Evolutionary conservation across 306 rosid genomes (phyloP), one percentile per base, ranked within the genome.

Genomic region (Luffa aegyptiaca): DNA sequence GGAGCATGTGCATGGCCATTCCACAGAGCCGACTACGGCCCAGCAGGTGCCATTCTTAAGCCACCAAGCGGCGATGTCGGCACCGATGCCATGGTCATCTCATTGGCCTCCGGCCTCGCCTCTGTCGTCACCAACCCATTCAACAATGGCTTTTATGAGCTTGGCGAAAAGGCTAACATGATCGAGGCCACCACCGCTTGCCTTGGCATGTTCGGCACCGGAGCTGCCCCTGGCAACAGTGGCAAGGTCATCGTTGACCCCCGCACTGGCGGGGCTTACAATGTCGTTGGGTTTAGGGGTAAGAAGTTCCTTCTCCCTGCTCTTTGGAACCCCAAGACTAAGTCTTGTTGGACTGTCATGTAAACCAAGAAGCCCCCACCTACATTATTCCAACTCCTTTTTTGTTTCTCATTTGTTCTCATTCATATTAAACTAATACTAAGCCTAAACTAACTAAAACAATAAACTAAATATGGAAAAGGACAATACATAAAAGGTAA

Each of bases 1-100:
- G 88, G 85, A 0, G 87, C 71, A 1, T 92, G 97, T 13, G 87
- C 81, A 0, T 86, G 87, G 90, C 93, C 92, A 0, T 92, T 92
- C 78, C 1, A 31, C 2, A 8, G 20, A 17, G 12, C 66, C 3
- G 61, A 62, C 12, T 21, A 44, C 45, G 45, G 62, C 20, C 79
- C 79, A 0, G 20, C 21, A 0, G 79, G 75, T 0, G 41, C 33
- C 3, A 44, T 65, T 0, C 5, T 88, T 21, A 45, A 10, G 33
- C 90, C 93, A 3, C 90, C 93, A 0, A 90, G 79, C 3, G 89
- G 90, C 0, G 59, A 88, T 2, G 3, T 84, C 0, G 92, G 80
- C 3, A 89, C 87, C 0, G 97, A 92, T 26, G 74, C 85, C 0
- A 87, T 92, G 90, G 83, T 87, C 5, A 20, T 79, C 39, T 55